Conservation (phyloP, 2,329 filamentous ascomycete genomes). For the Alternaria arbusti region DNA sequence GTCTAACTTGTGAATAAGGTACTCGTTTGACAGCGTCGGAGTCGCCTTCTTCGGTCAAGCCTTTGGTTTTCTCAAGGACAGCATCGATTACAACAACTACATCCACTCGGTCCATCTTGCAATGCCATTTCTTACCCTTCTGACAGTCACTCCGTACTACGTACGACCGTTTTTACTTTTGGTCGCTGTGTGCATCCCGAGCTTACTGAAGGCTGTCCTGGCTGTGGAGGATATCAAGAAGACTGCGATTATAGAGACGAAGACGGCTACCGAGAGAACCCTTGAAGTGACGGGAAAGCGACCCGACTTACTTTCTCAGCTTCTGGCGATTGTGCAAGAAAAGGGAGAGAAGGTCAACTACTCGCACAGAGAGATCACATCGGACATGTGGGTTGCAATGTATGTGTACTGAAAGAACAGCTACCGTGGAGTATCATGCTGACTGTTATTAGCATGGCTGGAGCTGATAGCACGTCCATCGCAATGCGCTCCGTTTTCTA, state of each 20-base stretch:
- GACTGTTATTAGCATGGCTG: conserved; percentile 36
- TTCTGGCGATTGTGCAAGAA: conserved; percentile 36
- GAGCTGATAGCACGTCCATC: conserved; percentile 47
- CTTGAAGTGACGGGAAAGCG: conserved; percentile 19
- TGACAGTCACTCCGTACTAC: conserved; percentile 17
- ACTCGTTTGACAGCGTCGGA: conserved; percentile 19
- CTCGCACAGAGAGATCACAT: conserved; percentile 31
- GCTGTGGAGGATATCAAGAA: conserved; percentile 23
- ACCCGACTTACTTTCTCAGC: conserved; percentile 39
- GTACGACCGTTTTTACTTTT: conserved; percentile 10
- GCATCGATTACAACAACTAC: conserved; percentile 26
- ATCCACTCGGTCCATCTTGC: conserved; percentile 44
- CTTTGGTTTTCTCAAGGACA: conserved; percentile 30
- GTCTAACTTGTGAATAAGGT: conserved; percentile 20
- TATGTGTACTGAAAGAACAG: conserved; percentile 20
- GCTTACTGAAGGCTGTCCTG: conserved; percentile 29
- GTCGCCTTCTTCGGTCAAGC: conserved; percentile 24
- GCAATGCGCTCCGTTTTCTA: conserved; percentile 47
- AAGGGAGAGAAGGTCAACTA: conserved; percentile 42
- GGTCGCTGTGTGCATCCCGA: conserved; percentile 22
- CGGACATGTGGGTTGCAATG: conserved; percentile 39
- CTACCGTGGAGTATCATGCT: not conserved
- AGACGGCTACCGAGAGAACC: conserved; percentile 13
- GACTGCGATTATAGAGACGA: conserved; percentile 23
- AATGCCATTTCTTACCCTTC: conserved; percentile 31